Base-by-base conservation (phyloP, 768 basidiomycete genomes). In the Holtermanniella nyarrowii region DNA sequence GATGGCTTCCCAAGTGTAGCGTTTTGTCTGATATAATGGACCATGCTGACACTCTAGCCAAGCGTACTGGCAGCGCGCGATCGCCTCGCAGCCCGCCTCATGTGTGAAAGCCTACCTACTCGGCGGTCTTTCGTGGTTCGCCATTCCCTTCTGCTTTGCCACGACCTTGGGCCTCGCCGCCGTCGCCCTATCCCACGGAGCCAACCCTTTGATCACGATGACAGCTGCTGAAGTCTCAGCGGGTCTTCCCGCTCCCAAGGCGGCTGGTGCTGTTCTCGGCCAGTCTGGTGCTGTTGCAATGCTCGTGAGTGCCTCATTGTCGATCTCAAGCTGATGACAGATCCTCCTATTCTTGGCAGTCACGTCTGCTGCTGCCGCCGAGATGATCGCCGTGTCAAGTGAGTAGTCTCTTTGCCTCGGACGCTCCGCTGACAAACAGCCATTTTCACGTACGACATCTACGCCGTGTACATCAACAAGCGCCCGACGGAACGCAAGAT, bases 71-170 rank as follows among this genome's bases (percentile, higher is more conserved):
- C 87, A 89, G 65, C 79, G 88, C 12, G 89, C 89, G 1, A 88
- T 95, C 63, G 90, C 91, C 1, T 84, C 82, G 54, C 75, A 82
- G 14, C 88, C 88, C 0, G 82, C 80, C 1, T 82, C 78, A n/a
- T 85, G 84, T 12, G 88, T 91, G 53, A 90, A 89, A 70, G 90
- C 86, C 0, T 96, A 88, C 73, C 75, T 91, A 3, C 76, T 89
- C 5, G 91, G 90, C 42, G 90, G 89, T 2, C 67, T 90, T 5
- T 84, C 87, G 1, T 95, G 91, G 90, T 88, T 91, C 63, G 80
- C 85, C 1, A 88, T 90, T 53, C 88, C 88, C 0, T 87, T 90
- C 68, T 66, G 62, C 5, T 81, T 96, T 59, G 84, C 90, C 0
- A 90, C 86, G 0, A 86, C 85, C 1, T 79, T 95, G 39, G 91